Base-by-base conservation (phyloP, 164 flowering plant genomes). In the Kalanchoe fedtschenkoi region DNA sequence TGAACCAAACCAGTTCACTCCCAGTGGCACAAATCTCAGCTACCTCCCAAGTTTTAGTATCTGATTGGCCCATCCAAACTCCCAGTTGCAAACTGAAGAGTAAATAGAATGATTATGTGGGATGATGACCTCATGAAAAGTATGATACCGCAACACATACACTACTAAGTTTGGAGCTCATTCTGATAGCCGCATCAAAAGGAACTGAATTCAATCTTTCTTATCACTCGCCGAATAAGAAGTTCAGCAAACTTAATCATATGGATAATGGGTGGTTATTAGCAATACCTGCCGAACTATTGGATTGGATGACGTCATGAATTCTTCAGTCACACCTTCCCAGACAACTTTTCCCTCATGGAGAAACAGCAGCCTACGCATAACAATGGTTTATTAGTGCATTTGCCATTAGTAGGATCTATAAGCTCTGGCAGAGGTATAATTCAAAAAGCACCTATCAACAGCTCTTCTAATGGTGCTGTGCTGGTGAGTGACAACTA, bases 401-500 rank as follows among this genome's bases (percentile, higher is more conserved):
- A 54, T 9, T 24, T 34, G 5, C 28, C 17, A 0, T 21, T 17
- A 34, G 19, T n/a, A 34, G 34, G 58, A 38, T 30, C 37, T 2
- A 34, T 2, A 17, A 10, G 33, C 34, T 10, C 13, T 60, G 51
- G 55, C 44, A 8, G 54, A 19, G 62, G 58, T 21, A 22, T 2
- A 34, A 21, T 47, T 39, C 30, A 32, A 6, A 19, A 60, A 64
- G 70, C 95, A 91, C 98, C 97, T 88, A 77, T 93, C 95, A 57
- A 90, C 97, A 64, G 99, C 93, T 80, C 99, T 84, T 77, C 72
- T 74, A 62, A 93, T 88, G 64, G 99, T 93, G 72, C 99, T 90
- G 59, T 88, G 97, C 72, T 93, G 99, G 72, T 93, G 99, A 70
- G 99, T 93, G 41, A 93, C 99, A 60, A 90, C 95, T 37, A 90